phyloP scores from a whole-genome alignment of 805 yeast genomes.

The Kuraishia hungarica region DNA sequence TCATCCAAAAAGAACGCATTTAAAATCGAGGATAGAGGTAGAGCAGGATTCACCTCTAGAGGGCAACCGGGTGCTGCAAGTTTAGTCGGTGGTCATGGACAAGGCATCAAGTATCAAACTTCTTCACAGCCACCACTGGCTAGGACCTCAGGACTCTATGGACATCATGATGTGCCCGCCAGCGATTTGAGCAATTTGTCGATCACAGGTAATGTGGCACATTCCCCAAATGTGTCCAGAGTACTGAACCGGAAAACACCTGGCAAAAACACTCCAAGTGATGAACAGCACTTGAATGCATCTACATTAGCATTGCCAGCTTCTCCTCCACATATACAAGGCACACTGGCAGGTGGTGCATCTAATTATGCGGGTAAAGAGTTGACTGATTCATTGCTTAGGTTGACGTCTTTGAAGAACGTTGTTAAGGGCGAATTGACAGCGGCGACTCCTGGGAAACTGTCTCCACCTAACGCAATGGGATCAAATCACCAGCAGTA shows the following conservation, averaged over 20 bases:
- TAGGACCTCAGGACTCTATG: neutral
- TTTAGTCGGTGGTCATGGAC: neutral
- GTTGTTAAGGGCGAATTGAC: neutral
- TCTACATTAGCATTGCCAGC: slow-evolving; percentile 10
- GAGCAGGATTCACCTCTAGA: neutral
- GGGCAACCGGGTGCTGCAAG: neutral
- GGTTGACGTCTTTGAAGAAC: slow-evolving; percentile 2
- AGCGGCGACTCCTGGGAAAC: neutral
- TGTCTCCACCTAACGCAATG: neutral
- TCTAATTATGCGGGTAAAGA: neutral
- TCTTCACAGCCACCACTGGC: slow-evolving; percentile 2
- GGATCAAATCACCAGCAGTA: neutral
- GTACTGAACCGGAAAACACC: neutral
- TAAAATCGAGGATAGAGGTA: slow-evolving; percentile 1
- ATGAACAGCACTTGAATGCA: neutral
- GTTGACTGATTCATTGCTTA: slow-evolving; percentile 1
- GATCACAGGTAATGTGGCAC: neutral
- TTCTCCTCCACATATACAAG: neutral
- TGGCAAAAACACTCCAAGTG: neutral
- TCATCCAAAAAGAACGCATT: slow-evolving; percentile 20
- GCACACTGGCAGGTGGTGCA: neutral
- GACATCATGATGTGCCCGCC: neutral
- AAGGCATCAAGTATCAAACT: neutral
- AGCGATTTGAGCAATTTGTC: neutral
- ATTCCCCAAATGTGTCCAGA: neutral